Evolutionary conservation across 164 flowering plant species (phyloP).

Genomic region (Aristolochia contorta): DNA sequence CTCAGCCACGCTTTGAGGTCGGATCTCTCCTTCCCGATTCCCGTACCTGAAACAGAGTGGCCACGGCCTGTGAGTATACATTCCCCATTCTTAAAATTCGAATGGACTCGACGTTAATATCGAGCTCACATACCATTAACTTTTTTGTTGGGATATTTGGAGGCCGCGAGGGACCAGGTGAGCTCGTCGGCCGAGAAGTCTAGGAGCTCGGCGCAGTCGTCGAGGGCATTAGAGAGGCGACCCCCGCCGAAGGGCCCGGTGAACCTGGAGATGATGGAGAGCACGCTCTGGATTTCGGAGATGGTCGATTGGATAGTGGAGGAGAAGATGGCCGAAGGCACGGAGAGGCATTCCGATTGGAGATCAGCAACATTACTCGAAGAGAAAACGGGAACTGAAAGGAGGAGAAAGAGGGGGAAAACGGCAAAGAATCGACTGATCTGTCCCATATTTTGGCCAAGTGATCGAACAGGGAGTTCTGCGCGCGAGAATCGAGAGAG

Average conservation of each 20-base stretch:
- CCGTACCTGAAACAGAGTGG: neutral
- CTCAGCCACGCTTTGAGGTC: constrained; percentile 73
- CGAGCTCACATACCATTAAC: neutral
- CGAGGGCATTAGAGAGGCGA: constrained; percentile 52
- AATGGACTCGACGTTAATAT: no score
- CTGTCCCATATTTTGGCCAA: neutral
- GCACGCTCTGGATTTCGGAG: constrained; percentile 21
- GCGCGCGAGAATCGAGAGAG: no score
- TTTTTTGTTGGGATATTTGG: constrained; percentile 30
- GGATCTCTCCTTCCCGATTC: constrained; percentile 35
- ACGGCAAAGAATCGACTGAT: neutral
- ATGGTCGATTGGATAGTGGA: constrained; percentile 36
- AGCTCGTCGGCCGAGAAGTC: constrained; percentile 59
- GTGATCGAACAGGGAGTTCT: no score
- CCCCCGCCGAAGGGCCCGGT: constrained; percentile 27
- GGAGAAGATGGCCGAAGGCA: constrained; percentile 28
- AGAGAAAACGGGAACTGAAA: neutral
- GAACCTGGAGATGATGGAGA: constrained; percentile 35
- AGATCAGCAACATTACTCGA: constrained; percentile 3
- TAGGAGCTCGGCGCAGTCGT: constrained; percentile 81
- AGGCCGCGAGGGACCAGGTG: constrained; percentile 41
- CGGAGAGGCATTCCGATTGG: constrained; percentile 26
- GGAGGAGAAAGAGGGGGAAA: neutral
- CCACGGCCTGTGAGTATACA: neutral
- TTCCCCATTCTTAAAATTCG: no score